Base-by-base conservation (phyloP, 768 basidiomycete genomes). In the Cyathus striatus region DNA sequence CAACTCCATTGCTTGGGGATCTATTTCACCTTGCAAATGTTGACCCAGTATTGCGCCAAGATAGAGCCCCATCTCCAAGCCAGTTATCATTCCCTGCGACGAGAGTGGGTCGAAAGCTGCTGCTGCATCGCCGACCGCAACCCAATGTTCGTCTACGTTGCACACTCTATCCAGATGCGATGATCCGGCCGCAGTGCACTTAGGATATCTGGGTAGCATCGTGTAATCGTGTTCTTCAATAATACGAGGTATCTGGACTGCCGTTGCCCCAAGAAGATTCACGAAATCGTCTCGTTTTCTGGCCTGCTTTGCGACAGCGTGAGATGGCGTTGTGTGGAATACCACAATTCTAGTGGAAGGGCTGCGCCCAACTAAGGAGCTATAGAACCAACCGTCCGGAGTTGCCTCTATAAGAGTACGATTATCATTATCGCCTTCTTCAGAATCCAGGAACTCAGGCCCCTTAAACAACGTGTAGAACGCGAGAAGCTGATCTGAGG, bases 101-200 rank as follows among this genome's bases (percentile, higher is more conserved):
- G 65, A 68, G 6, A 68, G 58, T 6, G 66, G 66, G 43, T 68
- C 66, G 45, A 65, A 68, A 23, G 65, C 60, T 49, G 64, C 50
- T 3, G 65, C 64, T 14, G 66, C 63, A 46, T 68, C 63, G 2
- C 65, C 65, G n/a, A 66, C 63, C 21, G 64, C 59, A 34, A 51
- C 49, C 62, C 63, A 67, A 18, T 46, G 44, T 34, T 45, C 39
- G 22, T 32, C 50, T 18, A 43, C 41, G 23, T 48, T 44, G 32
- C 55, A 54, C 3, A 43, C 27, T 24, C 55, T 55, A 12, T 59
- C 55, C 1, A 63, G 54, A 27, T 38, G 40, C 2, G 59, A 57
- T 14, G 59, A 60, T 7, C 59, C 51, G 4, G 65, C 65, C 13
- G 61, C 56, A 1, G 63, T 64, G 46, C 49, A 49, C 25, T 46